phyloP scores from a whole-genome alignment of 2,329 filamentous ascomycete species.

The Venturiaceae sp. region DNA sequence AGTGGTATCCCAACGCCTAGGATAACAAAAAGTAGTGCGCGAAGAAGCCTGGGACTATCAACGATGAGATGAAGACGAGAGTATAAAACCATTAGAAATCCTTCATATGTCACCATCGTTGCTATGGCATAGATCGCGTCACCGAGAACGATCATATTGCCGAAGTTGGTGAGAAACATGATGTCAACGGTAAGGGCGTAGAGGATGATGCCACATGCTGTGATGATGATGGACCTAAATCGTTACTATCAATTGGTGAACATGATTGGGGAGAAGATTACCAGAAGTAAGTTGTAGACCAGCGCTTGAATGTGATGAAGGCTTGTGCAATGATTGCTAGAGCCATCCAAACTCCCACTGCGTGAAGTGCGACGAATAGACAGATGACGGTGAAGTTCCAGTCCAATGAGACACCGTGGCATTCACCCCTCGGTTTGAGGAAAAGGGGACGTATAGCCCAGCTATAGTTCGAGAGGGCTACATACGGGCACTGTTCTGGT shows the following conservation, averaged over 20 bases:
- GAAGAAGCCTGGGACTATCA: not conserved
- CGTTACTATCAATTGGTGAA: not conserved
- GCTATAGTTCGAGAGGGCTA: not conserved
- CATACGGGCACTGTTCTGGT: not conserved
- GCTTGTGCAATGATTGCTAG: not conserved
- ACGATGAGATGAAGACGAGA: slow-evolving; percentile 5
- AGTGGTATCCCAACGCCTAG: not conserved
- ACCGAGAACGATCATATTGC: not conserved
- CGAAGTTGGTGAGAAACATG: not conserved
- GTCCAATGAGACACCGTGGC: not conserved
- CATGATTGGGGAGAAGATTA: not conserved
- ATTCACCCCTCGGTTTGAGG: not conserved
- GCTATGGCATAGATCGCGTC: not conserved
- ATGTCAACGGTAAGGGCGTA: not conserved
- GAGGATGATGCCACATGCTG: not conserved
- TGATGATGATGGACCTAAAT: not conserved
- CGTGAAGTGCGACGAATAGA: not conserved
- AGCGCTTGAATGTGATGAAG: not conserved
- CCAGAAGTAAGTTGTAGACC: not conserved
- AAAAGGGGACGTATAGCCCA: not conserved
- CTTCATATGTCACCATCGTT: not conserved
- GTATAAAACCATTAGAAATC: not conserved
- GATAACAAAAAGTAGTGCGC: not conserved
- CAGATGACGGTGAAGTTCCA: not conserved
- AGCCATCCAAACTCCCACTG: not conserved